Percentiles rank a stretch among this genome's conserved stretches.
Evolutionary conservation across 2,329 filamentous ascomycete species (phyloP).

Genomic region (Pseudogymnoascus sp.): DNA sequence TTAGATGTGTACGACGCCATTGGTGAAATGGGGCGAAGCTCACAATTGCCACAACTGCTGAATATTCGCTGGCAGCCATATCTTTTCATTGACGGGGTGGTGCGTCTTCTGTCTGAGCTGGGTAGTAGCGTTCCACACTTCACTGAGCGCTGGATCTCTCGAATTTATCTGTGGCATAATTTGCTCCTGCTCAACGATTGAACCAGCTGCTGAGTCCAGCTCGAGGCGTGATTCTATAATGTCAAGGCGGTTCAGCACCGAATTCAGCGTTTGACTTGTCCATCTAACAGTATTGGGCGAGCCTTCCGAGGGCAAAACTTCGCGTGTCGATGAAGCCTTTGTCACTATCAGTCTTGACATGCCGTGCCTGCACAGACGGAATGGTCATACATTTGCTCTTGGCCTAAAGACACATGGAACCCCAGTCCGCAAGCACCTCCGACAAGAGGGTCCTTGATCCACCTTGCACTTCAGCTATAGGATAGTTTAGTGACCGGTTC

Average conservation of each 20-base stretch:
- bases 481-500: not conserved
- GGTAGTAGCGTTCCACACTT: slow-evolving; percentile 26
- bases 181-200: slow-evolving; percentile 13
- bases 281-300: slow-evolving; percentile 9
- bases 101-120: slow-evolving; percentile 24
- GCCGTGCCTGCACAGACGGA: slow-evolving; percentile 4
- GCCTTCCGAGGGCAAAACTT: slow-evolving; percentile 14
- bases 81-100: slow-evolving; percentile 19
- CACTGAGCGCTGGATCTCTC: slow-evolving; percentile 19
- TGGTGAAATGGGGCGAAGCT: not conserved
- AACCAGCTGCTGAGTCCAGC: slow-evolving; percentile 12
- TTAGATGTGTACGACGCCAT: not conserved
- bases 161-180: slow-evolving; percentile 13
- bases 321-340: slow-evolving; percentile 14
- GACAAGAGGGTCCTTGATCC: slow-evolving; percentile 28
- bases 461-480: slow-evolving; percentile 32
- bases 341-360: slow-evolving; percentile 14
- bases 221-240: slow-evolving; percentile 17
- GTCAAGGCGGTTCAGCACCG: slow-evolving; percentile 17
- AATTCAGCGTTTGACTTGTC: slow-evolving; percentile 15
- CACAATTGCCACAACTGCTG: slow-evolving; percentile 31
- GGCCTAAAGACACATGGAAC: slow-evolving; percentile 34
- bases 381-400: slow-evolving; percentile 31
- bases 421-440: slow-evolving; percentile 29
- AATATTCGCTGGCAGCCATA: slow-evolving; percentile 29